These are phyloP conservation scores for Phyllosticta citrichinensis DNA, from an alignment of 2,329 filamentous ascomycete genomes.

Conservation along the genomic window DNA sequence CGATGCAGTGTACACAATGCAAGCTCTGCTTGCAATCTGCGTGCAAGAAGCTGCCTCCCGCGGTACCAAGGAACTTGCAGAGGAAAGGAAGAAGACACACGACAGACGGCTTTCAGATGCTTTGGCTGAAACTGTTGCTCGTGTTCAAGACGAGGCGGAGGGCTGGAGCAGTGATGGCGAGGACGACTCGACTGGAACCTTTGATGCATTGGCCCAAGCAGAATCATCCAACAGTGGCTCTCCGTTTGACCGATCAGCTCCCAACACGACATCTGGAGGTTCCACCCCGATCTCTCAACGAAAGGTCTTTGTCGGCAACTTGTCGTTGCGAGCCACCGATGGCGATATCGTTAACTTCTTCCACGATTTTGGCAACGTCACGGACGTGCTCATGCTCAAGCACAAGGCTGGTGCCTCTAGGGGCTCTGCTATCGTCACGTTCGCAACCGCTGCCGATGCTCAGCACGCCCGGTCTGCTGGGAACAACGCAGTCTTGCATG, in stretches of 20 bases:
- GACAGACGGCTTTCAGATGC: slow-evolving; percentile 18
- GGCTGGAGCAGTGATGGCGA: slow-evolving; percentile 29
- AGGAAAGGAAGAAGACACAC: slow-evolving; percentile 17
- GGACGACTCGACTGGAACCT: slow-evolving; percentile 14
- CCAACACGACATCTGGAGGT: background rate
- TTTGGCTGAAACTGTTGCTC: slow-evolving; percentile 23
- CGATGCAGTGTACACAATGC: slow-evolving; percentile 71
- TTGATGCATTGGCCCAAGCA: background rate
- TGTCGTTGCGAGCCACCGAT: background rate
- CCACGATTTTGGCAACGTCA: background rate
- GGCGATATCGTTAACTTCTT: slow-evolving; percentile 3
- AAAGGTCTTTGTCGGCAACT: slow-evolving; percentile 1
- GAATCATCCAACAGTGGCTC: background rate
- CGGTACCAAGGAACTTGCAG: slow-evolving; percentile 18
- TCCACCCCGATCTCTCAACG: background rate
- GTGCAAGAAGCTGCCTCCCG: slow-evolving; percentile 34
- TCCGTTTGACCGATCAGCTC: background rate
- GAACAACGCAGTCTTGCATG: background rate
- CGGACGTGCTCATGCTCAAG: slow-evolving; percentile 1
- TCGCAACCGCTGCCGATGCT: background rate
- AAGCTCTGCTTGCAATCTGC: slow-evolving; percentile 58
- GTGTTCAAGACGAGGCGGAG: slow-evolving; percentile 29
- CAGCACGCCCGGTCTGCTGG: background rate
- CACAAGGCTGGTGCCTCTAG: background rate
- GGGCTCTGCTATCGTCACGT: background rate